Evolutionary conservation across 768 basidiomycete genomes (phyloP).

Genomic region (Brasilioporus rufonigricans): DNA sequence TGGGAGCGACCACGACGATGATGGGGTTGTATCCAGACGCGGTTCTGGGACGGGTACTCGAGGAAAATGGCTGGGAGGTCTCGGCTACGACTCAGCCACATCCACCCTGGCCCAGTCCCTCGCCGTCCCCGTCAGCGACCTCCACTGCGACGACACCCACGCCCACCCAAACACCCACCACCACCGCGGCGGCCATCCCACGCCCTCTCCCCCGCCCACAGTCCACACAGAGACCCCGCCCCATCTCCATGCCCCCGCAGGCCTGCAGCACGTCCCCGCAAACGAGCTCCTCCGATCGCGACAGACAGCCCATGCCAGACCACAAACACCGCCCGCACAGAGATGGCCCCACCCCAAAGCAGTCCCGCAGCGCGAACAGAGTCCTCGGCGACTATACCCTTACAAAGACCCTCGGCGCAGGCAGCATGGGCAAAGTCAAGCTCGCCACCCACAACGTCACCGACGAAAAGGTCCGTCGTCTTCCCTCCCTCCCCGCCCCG

Average conservation of each 20-base stretch:
- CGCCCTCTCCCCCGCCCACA: conserved; percentile 32
- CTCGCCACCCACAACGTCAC: conserved; percentile 85
- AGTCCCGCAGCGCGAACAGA: conserved; percentile 39
- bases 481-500: neutral
- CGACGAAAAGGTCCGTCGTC: conserved; percentile 79
- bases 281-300: conserved; percentile 33
- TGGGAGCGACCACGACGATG: conserved; percentile 24
- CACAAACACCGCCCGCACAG: conserved; percentile 30
- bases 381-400: conserved; percentile 93
- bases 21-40: conserved; percentile 46
- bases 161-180: conserved; percentile 7
- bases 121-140: conserved; percentile 8
- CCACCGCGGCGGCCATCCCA: conserved; percentile 30
- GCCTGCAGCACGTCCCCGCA: conserved; percentile 36
- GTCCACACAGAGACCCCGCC: conserved; percentile 46
- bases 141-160: conserved; percentile 13
- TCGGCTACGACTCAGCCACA: conserved; percentile 29
- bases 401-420: conserved; percentile 95
- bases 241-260: conserved; percentile 77
- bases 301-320: conserved; percentile 28
- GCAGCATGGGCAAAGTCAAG: conserved; percentile 99
- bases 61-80: conserved; percentile 42
- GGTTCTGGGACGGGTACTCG: conserved; percentile 49
- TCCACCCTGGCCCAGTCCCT: conserved; percentile 11
- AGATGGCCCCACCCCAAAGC: conserved; percentile 35